phyloP scores from a whole-genome alignment of 805 yeast species.

The Hanseniaspora osmophila region DNA sequence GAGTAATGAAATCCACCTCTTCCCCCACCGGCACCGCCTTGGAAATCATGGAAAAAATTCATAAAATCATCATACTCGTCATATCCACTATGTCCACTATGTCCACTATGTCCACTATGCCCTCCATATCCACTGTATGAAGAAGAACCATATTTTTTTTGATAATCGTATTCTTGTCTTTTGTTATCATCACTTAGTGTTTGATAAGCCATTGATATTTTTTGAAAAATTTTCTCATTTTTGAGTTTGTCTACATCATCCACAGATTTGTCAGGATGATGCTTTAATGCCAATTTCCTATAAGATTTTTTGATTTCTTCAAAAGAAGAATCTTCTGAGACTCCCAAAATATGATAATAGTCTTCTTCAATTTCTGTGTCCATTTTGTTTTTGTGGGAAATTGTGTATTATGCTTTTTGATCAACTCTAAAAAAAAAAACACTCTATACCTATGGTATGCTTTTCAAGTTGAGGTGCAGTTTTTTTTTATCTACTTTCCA shows the following conservation, averaged over 20 bases:
- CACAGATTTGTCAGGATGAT: constrained; percentile 82
- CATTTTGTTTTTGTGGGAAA: neutral
- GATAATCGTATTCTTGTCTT: constrained; percentile 46
- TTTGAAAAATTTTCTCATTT: constrained; percentile 64
- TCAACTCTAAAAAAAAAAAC: no score
- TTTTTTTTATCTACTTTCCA: no score
- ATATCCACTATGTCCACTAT: no score
- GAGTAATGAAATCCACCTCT: neutral
- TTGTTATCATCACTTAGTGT: constrained; percentile 84
- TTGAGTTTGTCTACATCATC: constrained; percentile 39
- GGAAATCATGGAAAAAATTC: constrained; percentile 41
- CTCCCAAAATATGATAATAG: constrained; percentile 65
- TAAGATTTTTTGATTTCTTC: constrained; percentile 69
- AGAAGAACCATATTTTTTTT: neutral
- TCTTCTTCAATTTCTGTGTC: constrained; percentile 57
- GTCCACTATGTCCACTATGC: no score
- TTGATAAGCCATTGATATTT: constrained; percentile 82
- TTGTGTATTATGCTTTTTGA: no score
- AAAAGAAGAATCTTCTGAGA: constrained; percentile 49
- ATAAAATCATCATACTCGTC: constrained; percentile 62
- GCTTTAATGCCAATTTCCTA: constrained; percentile 73
- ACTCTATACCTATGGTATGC: no score
- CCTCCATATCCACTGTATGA: no score
- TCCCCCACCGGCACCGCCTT: constrained; percentile 1
- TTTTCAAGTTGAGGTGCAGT: no score